Conservation (phyloP, 208 protist species). For the Trypanosoma melophagium region DNA sequence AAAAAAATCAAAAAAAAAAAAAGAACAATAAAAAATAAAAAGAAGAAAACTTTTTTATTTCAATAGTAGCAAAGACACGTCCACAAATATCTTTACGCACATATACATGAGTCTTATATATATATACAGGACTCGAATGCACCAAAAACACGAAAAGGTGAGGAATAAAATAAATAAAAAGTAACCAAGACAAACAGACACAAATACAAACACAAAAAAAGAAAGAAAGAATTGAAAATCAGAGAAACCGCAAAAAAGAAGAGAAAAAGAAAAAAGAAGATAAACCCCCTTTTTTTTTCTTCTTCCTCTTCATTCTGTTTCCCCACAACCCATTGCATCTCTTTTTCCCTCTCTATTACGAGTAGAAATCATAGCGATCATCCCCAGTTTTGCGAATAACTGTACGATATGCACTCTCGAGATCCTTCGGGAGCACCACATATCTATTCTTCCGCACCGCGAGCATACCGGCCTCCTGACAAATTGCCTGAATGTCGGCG, state of each 20-base stretch:
- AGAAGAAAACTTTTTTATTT: background rate
- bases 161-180: background rate
- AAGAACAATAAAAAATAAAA: constrained; percentile 10
- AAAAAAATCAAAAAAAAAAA: background rate
- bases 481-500: constrained; percentile 99
- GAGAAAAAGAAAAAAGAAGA: background rate
- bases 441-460: constrained; percentile 99
- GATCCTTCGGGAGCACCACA: constrained; percentile 98
- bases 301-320: background rate
- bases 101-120: background rate
- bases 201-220: no score
- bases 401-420: constrained; percentile 97
- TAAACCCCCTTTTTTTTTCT: background rate
- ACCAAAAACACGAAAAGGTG: no score
- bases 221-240: no score
- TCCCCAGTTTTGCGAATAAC: constrained; percentile 86
- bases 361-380: constrained; percentile 87
- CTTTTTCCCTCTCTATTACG: constrained; percentile 26
- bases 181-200: background rate
- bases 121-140: no score
- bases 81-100: background rate
- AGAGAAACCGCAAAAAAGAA: background rate
- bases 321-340: no score
- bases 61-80: background rate
- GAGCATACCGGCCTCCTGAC: constrained; percentile 98